Conservation (phyloP, 345 rosid species). For the Dovyalis caffra region DNA sequence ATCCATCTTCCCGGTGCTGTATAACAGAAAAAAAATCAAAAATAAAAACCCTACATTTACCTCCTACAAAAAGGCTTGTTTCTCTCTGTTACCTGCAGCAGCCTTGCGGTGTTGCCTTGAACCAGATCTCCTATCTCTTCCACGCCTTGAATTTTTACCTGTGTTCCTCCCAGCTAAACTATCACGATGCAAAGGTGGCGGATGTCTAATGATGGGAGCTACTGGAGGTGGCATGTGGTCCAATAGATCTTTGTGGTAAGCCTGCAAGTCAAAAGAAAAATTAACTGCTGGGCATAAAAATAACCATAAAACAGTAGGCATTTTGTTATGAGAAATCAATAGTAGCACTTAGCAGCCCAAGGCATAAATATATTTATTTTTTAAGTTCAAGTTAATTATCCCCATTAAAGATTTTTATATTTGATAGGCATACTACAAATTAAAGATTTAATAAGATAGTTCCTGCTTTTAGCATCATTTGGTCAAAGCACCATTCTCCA, state of each 20-base stretch:
- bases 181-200: conserved; percentile 27
- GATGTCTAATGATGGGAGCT: conserved; percentile 22
- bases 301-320: background rate
- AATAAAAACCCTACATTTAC: background rate
- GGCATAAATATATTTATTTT: background rate
- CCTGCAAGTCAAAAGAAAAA: conserved; percentile 35
- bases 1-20: background rate
- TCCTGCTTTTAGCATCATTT: conserved; percentile 1
- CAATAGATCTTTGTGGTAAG: conserved; percentile 73
- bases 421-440: background rate
- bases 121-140: conserved; percentile 43
- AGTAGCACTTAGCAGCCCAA: background rate
- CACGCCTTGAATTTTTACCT: conserved; percentile 47
- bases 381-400: background rate
- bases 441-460: no score
- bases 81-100: conserved; percentile 41
- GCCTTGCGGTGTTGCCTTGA: conserved; percentile 64
- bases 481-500: background rate
- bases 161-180: conserved; percentile 23
- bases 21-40: background rate
- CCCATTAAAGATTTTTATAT: background rate
- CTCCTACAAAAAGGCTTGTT: conserved; percentile 21
- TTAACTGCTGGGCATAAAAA: background rate
- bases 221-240: conserved; percentile 63
- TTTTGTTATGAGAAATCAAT: background rate